phyloP scores from a whole-genome alignment of 2,329 filamentous ascomycete species.

The Pseudogymnoascus sp. region DNA sequence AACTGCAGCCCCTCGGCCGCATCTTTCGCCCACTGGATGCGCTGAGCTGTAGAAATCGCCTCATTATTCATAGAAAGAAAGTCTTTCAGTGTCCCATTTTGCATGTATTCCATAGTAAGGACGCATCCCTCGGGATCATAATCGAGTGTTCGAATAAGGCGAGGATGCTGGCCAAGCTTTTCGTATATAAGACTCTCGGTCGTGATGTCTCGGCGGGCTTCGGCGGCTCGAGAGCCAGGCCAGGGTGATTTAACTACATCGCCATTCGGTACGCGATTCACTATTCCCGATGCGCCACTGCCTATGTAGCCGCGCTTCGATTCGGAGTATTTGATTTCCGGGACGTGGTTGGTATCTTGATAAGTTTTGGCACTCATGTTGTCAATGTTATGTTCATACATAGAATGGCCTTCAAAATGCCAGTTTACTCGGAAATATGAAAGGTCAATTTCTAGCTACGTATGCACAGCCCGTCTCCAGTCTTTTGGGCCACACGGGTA shows the following conservation, averaged over 20 bases:
- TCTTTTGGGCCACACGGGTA: not conserved
- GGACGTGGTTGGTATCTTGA: not conserved
- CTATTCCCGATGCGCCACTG: constrained; percentile 14
- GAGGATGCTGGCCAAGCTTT: constrained; percentile 17
- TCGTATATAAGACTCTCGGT: constrained; percentile 23
- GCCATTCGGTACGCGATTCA: constrained; percentile 12
- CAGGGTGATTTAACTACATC: constrained; percentile 17
- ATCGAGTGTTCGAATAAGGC: constrained; percentile 17
- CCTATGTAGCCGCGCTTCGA: constrained; percentile 10
- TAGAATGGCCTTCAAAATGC: not conserved
- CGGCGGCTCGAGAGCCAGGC: constrained; percentile 9
- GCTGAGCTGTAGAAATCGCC: constrained; percentile 14
- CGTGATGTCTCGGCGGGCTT: constrained; percentile 16
- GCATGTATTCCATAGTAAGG: constrained; percentile 23
- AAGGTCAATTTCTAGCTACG: not conserved
- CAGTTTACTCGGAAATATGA: not conserved
- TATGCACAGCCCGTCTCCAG: not conserved
- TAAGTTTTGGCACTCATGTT: not conserved
- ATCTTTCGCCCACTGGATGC: constrained; percentile 27
- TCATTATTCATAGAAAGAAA: constrained; percentile 17
- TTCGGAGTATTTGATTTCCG: constrained; percentile 5
- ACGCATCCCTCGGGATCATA: constrained; percentile 21
- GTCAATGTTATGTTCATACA: not conserved
- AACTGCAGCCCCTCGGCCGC: constrained; percentile 28
- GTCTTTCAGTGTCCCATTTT: constrained; percentile 21